Evolutionary conservation across 2,329 filamentous ascomycete genomes (phyloP), one percentile per base, ranked within the genome.

Genomic region (Penicillium sp.): DNA sequence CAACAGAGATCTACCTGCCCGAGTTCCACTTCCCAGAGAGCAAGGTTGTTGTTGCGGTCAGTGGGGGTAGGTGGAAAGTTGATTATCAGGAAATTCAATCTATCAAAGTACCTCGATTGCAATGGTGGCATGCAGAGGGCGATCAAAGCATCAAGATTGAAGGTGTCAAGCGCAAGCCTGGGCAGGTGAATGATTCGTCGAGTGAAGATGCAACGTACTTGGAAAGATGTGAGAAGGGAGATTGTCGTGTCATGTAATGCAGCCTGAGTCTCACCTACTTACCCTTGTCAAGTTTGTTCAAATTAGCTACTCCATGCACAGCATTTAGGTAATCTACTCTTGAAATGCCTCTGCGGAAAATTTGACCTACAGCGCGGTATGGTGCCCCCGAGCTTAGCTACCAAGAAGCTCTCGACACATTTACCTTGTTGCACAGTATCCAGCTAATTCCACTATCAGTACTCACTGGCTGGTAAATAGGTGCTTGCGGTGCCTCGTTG

Each of bases 91-190:
- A 90, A 47, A 78, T 82, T 7, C 81, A 86, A 52, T 82, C 81
- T 0, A 82, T 81, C 4, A 73, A 82, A 57, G 74, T 89, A 51
- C 91, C 96, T 72, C 80, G 80, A 54, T 71, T 98, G 54, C 82
- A 81, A 58, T 98, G 93, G 93, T 96, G 91, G 90, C 90, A 98
- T 70, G 82, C 81, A 1, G 84, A 85, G 47, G 93, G 91, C 2
- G 82, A 90, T 57, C 91, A 97, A 70, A 83, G 74, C 41, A 76
- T 98, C 46, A 86, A 79, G 52, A 77, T 96, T 7, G 83, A 79
- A 18, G 93, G 93, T 0, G 72, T 88, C 18, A 82, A 86, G 59
- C 79, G 85, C 59, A 84, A 77, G 58, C 66, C 62, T 4, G 66
- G 67, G 3, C 61, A 66, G 6, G 45, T 60, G 45, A 46, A 58